Conservation (phyloP, 306 rosid genomes). For the Cyclanthera cordifolia region DNA sequence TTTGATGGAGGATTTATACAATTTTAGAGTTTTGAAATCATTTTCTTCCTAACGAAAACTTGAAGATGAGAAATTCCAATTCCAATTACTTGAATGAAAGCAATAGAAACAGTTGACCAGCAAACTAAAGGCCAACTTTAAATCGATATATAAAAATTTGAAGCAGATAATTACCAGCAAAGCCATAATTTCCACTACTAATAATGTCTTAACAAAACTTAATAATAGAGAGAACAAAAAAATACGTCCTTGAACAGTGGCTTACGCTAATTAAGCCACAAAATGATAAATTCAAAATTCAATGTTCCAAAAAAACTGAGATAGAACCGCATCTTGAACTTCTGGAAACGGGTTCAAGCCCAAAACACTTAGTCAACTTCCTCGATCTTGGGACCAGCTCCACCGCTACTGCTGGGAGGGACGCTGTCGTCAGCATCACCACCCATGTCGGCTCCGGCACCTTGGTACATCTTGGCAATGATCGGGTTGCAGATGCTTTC, state of each 20-base stretch:
- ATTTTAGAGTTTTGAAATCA: no score
- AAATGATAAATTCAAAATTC: neutral
- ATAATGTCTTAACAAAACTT: neutral
- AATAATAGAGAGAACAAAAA: neutral
- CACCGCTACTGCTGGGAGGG: slow-evolving; percentile 35
- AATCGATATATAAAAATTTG: no score
- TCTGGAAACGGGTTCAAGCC: no score
- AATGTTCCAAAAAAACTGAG: neutral
- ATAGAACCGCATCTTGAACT: neutral
- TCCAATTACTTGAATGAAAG: no score
- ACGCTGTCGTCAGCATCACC: slow-evolving; percentile 38
- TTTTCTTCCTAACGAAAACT: no score
- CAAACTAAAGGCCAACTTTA: no score
- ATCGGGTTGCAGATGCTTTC: slow-evolving; percentile 69
- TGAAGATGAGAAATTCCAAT: no score
- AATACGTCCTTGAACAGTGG: neutral
- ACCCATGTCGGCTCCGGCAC: slow-evolving; percentile 37
- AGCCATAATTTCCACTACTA: neutral
- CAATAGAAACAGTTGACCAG: no score
- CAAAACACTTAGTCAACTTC: slow-evolving; percentile 40
- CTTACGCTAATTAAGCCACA: neutral
- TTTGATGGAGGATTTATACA: no score
- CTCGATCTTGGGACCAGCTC: slow-evolving; percentile 71
- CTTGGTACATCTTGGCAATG: slow-evolving; percentile 74
- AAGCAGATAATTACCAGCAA: no score